A percentile compares a stretch with the other conserved stretches of the same genome.
Evolutionary conservation across 2,329 filamentous ascomycete genomes (phyloP).

Genomic region (Huntiella moniliformis): DNA sequence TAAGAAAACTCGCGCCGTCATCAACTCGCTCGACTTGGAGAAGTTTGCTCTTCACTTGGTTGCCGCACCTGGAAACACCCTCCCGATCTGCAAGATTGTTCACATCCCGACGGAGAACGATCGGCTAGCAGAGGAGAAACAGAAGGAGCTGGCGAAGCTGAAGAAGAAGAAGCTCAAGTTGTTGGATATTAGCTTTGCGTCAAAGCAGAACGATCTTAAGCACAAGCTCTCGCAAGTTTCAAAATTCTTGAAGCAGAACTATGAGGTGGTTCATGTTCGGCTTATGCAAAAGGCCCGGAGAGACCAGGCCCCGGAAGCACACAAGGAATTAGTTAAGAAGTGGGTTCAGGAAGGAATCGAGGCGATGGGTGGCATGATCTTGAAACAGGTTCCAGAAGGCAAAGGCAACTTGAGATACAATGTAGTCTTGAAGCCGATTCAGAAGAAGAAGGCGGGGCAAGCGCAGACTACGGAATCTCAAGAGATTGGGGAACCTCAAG

Average conservation of each 20-base stretch:
- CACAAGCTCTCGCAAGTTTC: conserved; percentile 49
- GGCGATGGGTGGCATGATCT: conserved; percentile 21
- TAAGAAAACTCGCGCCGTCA: conserved; percentile 21
- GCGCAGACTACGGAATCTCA: no score
- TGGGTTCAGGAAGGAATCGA: conserved; percentile 12
- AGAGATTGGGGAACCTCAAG: no score
- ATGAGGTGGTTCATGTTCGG: conserved; percentile 50
- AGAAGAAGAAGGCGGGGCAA: background rate
- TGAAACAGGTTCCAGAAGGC: conserved; percentile 28
- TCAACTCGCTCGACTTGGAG: conserved; percentile 20
- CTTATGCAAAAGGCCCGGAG: conserved; percentile 41
- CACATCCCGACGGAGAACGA: conserved; percentile 33
- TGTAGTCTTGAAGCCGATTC: conserved; percentile 18
- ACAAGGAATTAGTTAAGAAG: conserved; percentile 39
- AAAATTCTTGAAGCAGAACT: conserved; percentile 53
- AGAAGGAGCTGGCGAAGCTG: conserved; percentile 26
- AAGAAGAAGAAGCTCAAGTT: conserved; percentile 40
- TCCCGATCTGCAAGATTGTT: conserved; percentile 48
- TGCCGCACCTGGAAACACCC: conserved; percentile 20
- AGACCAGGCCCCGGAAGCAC: conserved; percentile 37
- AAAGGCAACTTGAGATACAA: conserved; percentile 22
- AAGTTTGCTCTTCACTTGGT: conserved; percentile 25
- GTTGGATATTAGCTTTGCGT: conserved; percentile 82
- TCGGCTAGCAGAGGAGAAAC: conserved; percentile 24
- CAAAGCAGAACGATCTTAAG: conserved; percentile 54